Percentiles rank a stretch among this genome's conserved stretches.
Conservation (phyloP, 2,329 filamentous ascomycete species). For the Talaromyces sp. region DNA sequence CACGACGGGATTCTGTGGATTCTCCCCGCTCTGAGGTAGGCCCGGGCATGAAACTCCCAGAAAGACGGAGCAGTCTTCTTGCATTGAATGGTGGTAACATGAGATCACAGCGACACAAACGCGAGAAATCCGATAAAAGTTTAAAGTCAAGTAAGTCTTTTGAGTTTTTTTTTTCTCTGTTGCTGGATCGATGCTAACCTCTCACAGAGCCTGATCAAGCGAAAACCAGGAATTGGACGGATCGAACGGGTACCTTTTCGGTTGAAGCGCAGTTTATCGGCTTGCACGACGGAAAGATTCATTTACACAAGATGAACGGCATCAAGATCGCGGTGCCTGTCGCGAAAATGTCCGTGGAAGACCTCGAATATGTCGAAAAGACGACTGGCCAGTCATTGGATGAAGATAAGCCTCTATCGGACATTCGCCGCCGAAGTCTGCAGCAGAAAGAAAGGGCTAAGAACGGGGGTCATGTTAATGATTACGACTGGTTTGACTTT, state of each 20-base stretch:
- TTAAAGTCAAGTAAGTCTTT: conserved; percentile 65
- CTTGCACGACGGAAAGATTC: conserved; percentile 91
- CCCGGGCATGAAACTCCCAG: conserved; percentile 67
- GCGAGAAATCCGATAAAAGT: conserved; percentile 59
- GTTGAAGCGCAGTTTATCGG: conserved; percentile 96
- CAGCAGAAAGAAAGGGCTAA: conserved; percentile 8
- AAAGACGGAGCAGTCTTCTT: conserved; percentile 73
- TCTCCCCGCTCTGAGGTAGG: conserved; percentile 65
- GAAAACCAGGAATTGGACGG: conserved; percentile 89
- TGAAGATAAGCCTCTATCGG: conserved; percentile 88
- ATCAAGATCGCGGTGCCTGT: conserved; percentile 97
- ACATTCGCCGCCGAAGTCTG: conserved; percentile 57
- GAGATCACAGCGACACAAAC: conserved; percentile 66
- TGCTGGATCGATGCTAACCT: background rate
- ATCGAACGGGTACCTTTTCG: conserved; percentile 91
- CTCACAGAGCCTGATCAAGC: conserved; percentile 68
- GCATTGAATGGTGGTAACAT: conserved; percentile 62
- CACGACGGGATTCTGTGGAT: conserved; percentile 53
- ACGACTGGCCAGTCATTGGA: conserved; percentile 80
- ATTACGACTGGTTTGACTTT: conserved; percentile 99
- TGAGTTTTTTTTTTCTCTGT: background rate
- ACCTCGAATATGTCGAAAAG: conserved; percentile 90
- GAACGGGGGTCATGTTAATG: conserved; percentile 24
- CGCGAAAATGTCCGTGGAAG: conserved; percentile 89
- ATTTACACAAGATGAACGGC: conserved; percentile 94